Evolutionary conservation across 371 early-diverging fungal species (phyloP).

Genomic region (Lichtheimia hyalospora): DNA sequence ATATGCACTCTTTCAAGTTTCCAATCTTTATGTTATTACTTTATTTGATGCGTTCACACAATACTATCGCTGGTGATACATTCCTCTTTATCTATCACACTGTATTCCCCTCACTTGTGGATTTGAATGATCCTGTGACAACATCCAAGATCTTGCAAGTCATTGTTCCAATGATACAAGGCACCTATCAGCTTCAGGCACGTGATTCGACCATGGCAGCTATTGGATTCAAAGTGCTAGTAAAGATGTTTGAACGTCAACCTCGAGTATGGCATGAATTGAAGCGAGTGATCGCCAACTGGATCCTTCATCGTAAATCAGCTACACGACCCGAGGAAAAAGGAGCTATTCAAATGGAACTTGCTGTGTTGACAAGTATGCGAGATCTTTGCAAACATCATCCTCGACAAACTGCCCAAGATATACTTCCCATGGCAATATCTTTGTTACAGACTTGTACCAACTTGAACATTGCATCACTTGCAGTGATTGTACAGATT

Average conservation of each 20-base stretch:
- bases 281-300: constrained; percentile 51
- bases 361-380: constrained; percentile 54
- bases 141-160: constrained; percentile 54
- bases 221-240: constrained; percentile 50
- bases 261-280: constrained; percentile 63
- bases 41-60: constrained; percentile 40
- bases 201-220: constrained; percentile 40
- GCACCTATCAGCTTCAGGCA: constrained; percentile 16
- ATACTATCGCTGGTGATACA: constrained; percentile 24
- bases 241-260: constrained; percentile 46
- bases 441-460: constrained; percentile 49
- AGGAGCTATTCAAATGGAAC: constrained; percentile 48
- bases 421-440: constrained; percentile 54
- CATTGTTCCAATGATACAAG: constrained; percentile 42
- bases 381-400: constrained; percentile 47
- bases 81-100: constrained; percentile 41
- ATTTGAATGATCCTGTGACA: constrained; percentile 48
- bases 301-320: constrained; percentile 53
- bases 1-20: constrained; percentile 35
- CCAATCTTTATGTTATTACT: constrained; percentile 48
- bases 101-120: constrained; percentile 43
- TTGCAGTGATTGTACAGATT: constrained; percentile 45
- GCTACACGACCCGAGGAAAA: constrained; percentile 17
- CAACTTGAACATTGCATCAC: constrained; percentile 46
- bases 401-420: constrained; percentile 50